phyloP scores from a whole-genome alignment of 768 basidiomycete species.

The Vararia minispora region DNA sequence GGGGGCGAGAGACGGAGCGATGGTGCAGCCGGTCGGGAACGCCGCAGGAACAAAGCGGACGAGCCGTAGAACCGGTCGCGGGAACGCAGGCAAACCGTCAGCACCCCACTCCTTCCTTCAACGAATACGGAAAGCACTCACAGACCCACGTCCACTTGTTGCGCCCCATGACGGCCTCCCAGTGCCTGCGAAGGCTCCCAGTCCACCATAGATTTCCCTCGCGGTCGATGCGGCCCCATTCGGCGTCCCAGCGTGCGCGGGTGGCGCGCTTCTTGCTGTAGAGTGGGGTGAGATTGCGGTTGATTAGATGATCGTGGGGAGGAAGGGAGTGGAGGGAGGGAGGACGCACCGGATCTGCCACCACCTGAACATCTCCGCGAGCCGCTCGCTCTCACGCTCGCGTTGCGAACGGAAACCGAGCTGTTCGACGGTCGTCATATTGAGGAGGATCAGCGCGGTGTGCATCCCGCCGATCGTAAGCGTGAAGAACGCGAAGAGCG shows the following conservation, averaged over 20 bases:
- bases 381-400: slow-evolving; percentile 44
- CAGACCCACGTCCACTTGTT: slow-evolving; percentile 65
- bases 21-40: too few relatives aligned
- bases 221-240: slow-evolving; percentile 66
- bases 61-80: too few relatives aligned
- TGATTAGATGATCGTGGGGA: too few relatives aligned
- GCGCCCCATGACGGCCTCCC: slow-evolving; percentile 77
- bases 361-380: slow-evolving; percentile 42
- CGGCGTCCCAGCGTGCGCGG: slow-evolving; percentile 50
- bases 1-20: too few relatives aligned
- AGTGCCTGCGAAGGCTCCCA: slow-evolving; percentile 49
- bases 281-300: too few relatives aligned
- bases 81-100: too few relatives aligned
- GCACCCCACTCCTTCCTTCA: neutral
- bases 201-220: slow-evolving; percentile 88
- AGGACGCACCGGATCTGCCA: slow-evolving; percentile 43
- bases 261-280: slow-evolving; percentile 40
- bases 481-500: slow-evolving; percentile 66
- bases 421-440: slow-evolving; percentile 78
- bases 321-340: too few relatives aligned
- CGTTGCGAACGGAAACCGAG: slow-evolving; percentile 44
- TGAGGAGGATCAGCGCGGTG: slow-evolving; percentile 43
- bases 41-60: too few relatives aligned
- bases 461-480: slow-evolving; percentile 45
- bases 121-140: slow-evolving; percentile 31